Conservation (phyloP, 768 basidiomycete species). For the Artomyces pyxidatus region DNA sequence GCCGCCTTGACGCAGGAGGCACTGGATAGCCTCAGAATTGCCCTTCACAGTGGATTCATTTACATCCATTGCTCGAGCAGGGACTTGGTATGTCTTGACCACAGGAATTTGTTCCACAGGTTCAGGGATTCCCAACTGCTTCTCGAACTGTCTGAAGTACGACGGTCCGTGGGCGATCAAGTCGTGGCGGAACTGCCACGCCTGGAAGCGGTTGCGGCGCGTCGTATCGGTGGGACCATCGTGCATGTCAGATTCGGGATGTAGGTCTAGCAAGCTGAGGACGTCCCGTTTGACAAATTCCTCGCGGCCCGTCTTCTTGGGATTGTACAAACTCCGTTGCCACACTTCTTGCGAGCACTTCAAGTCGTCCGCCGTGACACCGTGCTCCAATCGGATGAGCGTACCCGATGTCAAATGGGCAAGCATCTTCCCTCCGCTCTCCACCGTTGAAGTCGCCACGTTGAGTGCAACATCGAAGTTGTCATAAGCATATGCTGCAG, state of each 20-base stretch:
- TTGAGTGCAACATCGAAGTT: conserved; percentile 36
- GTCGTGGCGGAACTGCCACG: background rate
- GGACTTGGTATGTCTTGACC: background rate
- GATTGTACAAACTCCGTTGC: conserved; percentile 22
- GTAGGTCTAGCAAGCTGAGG: background rate
- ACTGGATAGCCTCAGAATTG: background rate
- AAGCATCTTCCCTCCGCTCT: conserved; percentile 20
- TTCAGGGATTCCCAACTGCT: background rate
- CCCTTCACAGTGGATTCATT: background rate
- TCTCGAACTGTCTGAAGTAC: background rate
- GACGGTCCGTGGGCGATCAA: background rate
- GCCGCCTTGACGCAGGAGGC: conserved; percentile 16
- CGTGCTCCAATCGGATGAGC: conserved; percentile 16
- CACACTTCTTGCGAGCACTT: conserved; percentile 27
- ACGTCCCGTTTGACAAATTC: background rate
- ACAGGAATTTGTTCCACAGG: background rate
- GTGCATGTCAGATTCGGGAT: too few species aligned
- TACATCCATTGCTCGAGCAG: background rate
- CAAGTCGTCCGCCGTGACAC: conserved; percentile 19
- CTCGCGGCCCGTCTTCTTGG: background rate
- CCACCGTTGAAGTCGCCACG: conserved; percentile 21
- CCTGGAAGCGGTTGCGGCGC: background rate
- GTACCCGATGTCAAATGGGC: conserved; percentile 28
- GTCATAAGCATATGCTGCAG: conserved; percentile 29
- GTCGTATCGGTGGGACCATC: too few species aligned